Base-by-base conservation (phyloP, 2,329 filamentous ascomycete species). In the Trichoderma semiorbis region DNA sequence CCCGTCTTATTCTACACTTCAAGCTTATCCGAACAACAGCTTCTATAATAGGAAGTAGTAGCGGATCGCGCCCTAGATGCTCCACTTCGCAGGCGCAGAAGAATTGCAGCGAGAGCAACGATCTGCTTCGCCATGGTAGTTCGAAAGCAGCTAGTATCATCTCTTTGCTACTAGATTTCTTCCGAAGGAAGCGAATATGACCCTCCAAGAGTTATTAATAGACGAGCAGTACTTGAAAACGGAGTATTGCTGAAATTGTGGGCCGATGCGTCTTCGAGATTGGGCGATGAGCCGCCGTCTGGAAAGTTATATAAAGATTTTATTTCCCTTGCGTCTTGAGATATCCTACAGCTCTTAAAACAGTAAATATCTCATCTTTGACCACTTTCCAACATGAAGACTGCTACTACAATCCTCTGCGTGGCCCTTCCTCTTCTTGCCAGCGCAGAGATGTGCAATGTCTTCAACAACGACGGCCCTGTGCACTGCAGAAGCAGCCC, bases 401-500 rank as follows among this genome's bases (percentile, higher is more conserved):
- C n/a, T 6, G 5, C 21, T 66, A 8, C 47, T 55, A 28, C 63
- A 32, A 55, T 66, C 47, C 7, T 66, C 47, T 55, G 43, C 30
- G 5, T 55, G n/a, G 30, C 14, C n/a, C 21, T 66, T 36, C 63
- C 63, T n/a, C 63, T 66, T 47, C 30, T 66, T 8, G 14, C 63
- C 30, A 66, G 63, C n/a, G 43, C 63, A 1, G 63, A 14, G 14
- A 66, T 66, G 63, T 66, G 63, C 16, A 66, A 66, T 21, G 63
- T 66, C 12, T 66, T 66, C 43, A 66, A 66, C 28, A 55, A 66
- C 47, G 63, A 66, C 34, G 63, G 63, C 43, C 28, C 63, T 4
- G 63, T 66, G n/a, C 63, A 66, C 43, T 66, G 63, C 30, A 34
- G 63, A 55, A 66, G 63, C 43, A 53, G 63, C 18, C 63, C 63